Base-by-base conservation (phyloP, 805 yeast genomes). In the Cyberlindnera euphorbiae region DNA sequence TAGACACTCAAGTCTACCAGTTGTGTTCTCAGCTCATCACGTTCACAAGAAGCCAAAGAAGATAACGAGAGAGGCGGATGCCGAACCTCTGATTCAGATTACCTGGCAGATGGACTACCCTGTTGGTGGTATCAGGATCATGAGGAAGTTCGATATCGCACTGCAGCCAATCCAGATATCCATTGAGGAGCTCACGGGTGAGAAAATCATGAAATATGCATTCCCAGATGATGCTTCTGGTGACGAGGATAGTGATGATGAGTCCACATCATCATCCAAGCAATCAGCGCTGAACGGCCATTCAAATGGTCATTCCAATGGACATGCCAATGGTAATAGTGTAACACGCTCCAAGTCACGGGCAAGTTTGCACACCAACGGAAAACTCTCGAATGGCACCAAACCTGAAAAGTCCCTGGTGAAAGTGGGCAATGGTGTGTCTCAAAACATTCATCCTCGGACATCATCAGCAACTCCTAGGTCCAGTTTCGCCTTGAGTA, bases 41-140 rank as follows among this genome's bases (percentile, higher is more conserved):
- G 39, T 24, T 31, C 32, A 17, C 23, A 37, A 18, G 33, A 32
- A 21, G 25, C 48, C 19, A 38, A 49, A 25, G 40, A 46, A 42
- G 39, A 29, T 38, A 9, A 26, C 32, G 13, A 39, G 46, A 15
- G 46, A 49, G n/a, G 45, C 37, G 1, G 50, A 56, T 11, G 36
- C 36, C 8, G 38, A 41, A 11, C 63, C 62, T 24, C 57, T 75
- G 42, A 55, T 80, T 7, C 58, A 60, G 6, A 58, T 79, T 3
- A 53, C 61, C 9, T 89, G 97, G 97, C 72, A 76, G n/a, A 75
- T 83, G 79, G 73, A 82, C 35, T 76, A 74, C 36, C 87, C 95
- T 0, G 82, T 90, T 38, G 97, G 96, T 22, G 97, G 97, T 9
- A 87, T 89, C 33, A 73, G 83, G n/a, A 79, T 89, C 17, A 67